Evolutionary conservation across 306 rosid species (phyloP).

Genomic region (Prunus davidiana): DNA sequence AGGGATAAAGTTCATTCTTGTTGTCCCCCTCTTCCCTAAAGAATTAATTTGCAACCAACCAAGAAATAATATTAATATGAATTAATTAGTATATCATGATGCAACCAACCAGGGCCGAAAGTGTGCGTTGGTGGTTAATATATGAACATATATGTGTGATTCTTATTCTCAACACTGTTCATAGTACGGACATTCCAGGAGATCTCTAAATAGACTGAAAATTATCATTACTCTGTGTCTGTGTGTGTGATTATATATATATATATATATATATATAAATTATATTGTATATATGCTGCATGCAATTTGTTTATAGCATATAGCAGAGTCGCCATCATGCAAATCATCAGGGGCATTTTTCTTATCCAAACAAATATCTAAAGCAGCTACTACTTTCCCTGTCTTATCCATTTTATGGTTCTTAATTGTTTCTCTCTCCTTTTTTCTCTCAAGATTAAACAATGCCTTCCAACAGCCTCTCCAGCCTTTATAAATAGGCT

Average conservation of each 20-base stretch:
- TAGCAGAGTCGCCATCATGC: conserved; percentile 48
- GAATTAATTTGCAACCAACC: background rate
- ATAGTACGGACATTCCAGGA: conserved; percentile 29
- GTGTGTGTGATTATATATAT: background rate
- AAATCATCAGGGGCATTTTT: conserved; percentile 57
- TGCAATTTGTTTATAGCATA: conserved; percentile 56
- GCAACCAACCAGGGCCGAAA: conserved; percentile 45
- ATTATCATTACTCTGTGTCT: conserved; percentile 19
- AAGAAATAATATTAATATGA: conserved; percentile 1
- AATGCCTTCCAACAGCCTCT: conserved; percentile 10
- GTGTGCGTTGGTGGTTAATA: conserved; percentile 2
- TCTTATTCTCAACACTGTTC: conserved; percentile 43
- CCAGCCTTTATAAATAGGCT: conserved; percentile 66
- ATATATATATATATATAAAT: background rate
- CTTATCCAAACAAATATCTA: conserved; percentile 90
- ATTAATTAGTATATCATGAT: conserved; percentile 31
- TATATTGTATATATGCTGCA: conserved; percentile 27
- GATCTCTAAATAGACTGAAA: conserved; percentile 15
- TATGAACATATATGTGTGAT: conserved; percentile 10
- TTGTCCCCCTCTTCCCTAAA: conserved; percentile 5
- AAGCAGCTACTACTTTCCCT: conserved; percentile 50
- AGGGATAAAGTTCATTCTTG: conserved; percentile 14
- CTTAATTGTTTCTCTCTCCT: conserved; percentile 16
- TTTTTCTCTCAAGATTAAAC: conserved; percentile 3
- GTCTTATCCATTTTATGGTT: conserved; percentile 44